These are phyloP conservation scores for Hypoxylon subgilvum DNA, from an alignment of 495 filamentous ascomycete species.

Conservation along the genomic window DNA sequence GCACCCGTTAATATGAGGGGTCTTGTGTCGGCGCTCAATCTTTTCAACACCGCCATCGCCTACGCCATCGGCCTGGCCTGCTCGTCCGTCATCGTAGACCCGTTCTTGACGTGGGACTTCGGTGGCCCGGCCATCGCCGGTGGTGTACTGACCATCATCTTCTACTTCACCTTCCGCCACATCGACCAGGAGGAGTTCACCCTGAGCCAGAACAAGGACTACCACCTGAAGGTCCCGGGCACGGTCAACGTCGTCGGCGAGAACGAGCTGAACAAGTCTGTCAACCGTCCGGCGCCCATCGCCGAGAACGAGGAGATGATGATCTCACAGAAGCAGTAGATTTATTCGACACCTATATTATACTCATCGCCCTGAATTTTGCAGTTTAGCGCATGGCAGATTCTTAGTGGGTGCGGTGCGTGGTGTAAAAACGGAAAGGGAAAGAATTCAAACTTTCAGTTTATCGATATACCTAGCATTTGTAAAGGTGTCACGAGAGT, in stretches of 20 bases:
- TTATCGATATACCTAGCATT: neutral
- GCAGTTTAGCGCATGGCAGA: slow-evolving; percentile 2
- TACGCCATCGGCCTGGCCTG: slow-evolving; percentile 65
- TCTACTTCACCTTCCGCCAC: slow-evolving; percentile 60
- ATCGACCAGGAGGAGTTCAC: slow-evolving; percentile 55
- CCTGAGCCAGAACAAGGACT: slow-evolving; percentile 48
- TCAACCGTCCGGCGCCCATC: slow-evolving; percentile 48
- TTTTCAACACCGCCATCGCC: slow-evolving; percentile 65
- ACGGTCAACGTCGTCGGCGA: slow-evolving; percentile 46
- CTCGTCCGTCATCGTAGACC: slow-evolving; percentile 66
- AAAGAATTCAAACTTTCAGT: too few relatives aligned
- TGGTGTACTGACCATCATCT: slow-evolving; percentile 50
- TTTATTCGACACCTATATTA: neutral
- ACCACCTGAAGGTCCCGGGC: slow-evolving; percentile 43
- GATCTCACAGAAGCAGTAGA: slow-evolving; percentile 52
- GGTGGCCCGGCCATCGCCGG: slow-evolving; percentile 57
- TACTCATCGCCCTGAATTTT: neutral
- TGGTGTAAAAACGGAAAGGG: too few relatives aligned
- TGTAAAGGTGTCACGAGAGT: neutral
- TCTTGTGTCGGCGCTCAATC: slow-evolving; percentile 69
- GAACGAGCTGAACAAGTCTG: slow-evolving; percentile 49
- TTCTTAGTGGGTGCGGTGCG: slow-evolving; percentile 11
- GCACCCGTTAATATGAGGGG: slow-evolving; percentile 72
- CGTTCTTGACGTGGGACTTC: slow-evolving; percentile 64
- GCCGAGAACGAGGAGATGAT: slow-evolving; percentile 52